These are phyloP conservation scores for Phytophthora tubulina DNA, from an alignment of 352 stramenopile species.

Conservation along the genomic window DNA sequence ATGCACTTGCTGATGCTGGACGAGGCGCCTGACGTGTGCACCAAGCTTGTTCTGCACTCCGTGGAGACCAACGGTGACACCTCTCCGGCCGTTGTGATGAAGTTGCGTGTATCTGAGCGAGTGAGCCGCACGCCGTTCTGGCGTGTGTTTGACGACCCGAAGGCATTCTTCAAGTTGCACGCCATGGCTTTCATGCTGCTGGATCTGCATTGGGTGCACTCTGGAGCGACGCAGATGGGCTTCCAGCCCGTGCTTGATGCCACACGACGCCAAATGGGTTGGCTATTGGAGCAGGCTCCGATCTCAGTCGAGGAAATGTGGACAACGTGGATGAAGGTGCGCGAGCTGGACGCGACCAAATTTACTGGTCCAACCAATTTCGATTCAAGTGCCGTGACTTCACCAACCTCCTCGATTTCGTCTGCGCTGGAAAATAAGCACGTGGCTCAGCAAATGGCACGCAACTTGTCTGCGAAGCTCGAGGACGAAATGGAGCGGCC, in stretches of 20 bases:
- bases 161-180: constrained; percentile 80
- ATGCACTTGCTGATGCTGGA: constrained; percentile 87
- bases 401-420: constrained; percentile 26
- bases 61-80: constrained; percentile 38
- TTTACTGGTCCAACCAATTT: constrained; percentile 45
- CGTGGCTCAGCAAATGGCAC: constrained; percentile 36
- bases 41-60: constrained; percentile 79
- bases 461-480: constrained; percentile 22
- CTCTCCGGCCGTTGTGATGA: constrained; percentile 63
- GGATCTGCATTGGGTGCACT: constrained; percentile 85
- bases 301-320: constrained; percentile 85
- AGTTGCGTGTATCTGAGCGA: constrained; percentile 81
- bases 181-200: constrained; percentile 90
- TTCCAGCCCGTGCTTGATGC: constrained; percentile 85
- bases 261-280: constrained; percentile 82
- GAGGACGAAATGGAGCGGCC: constrained; percentile 20
- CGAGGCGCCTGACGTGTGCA: constrained; percentile 69
- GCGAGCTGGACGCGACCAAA: constrained; percentile 75
- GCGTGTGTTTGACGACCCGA: constrained; percentile 76
- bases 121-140: constrained; percentile 85
- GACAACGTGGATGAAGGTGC: constrained; percentile 85
- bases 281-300: constrained; percentile 81
- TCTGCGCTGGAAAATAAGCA: constrained; percentile 35
- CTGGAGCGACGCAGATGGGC: constrained; percentile 84
- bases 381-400: constrained; percentile 25